phyloP scores from a whole-genome alignment of 202 grass and related monocot species.

The Carex arenaria region DNA sequence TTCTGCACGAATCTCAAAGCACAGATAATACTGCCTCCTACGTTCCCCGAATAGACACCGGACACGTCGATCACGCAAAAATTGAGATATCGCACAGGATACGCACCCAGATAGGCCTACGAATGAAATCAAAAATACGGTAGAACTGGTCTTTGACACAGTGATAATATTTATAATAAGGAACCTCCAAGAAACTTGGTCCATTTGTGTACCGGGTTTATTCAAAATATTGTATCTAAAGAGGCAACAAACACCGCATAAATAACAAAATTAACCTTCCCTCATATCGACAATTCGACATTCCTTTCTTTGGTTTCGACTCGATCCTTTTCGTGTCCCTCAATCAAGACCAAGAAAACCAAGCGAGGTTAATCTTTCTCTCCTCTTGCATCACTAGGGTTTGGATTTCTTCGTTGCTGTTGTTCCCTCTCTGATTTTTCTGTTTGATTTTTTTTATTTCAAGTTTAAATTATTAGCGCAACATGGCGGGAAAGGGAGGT shows the following conservation, averaged over 20 bases:
- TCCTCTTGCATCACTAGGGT: background rate
- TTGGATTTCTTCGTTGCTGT: background rate
- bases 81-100: too few relatives aligned
- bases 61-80: too few relatives aligned
- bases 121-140: background rate
- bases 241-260: background rate
- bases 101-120: background rate
- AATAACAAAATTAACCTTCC: background rate
- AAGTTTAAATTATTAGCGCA: background rate
- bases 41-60: too few relatives aligned
- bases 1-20: too few relatives aligned
- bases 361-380: background rate
- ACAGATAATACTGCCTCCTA: too few relatives aligned
- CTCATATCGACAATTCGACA: background rate
- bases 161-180: too few relatives aligned
- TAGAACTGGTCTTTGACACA: background rate
- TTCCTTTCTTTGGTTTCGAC: background rate
- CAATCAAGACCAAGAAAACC: background rate
- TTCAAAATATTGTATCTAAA: background rate
- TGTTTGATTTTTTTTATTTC: constrained; percentile 3
- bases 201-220: background rate
- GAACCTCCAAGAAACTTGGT: too few relatives aligned
- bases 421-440: background rate
- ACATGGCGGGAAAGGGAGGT: constrained; percentile 66
- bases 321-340: constrained; percentile 11